Conservation (phyloP, 371 early-diverging fungal genomes). For the Mucor indicus region DNA sequence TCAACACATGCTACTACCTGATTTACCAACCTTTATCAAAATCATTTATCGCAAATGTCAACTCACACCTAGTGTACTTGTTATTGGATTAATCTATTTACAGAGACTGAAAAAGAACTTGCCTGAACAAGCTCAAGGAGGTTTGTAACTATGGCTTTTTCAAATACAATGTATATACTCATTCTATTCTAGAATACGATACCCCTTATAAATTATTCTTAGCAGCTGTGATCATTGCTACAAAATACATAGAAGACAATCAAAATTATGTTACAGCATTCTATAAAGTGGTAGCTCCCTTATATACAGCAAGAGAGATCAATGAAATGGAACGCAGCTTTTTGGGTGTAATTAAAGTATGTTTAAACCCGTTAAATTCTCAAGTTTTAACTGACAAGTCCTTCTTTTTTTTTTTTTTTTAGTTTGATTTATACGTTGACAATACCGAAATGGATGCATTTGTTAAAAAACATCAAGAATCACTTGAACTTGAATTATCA, state of each 20-base stretch:
- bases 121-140: constrained; percentile 61
- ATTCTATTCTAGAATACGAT: constrained; percentile 47
- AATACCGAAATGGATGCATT: constrained; percentile 22
- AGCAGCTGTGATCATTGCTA: constrained; percentile 68
- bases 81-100: constrained; percentile 69
- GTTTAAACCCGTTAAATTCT: no score
- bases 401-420: not conserved
- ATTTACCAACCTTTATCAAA: constrained; percentile 33
- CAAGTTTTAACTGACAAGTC: not conserved
- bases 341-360: constrained; percentile 27
- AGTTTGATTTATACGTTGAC: constrained; percentile 28
- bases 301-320: constrained; percentile 61
- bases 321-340: constrained; percentile 52
- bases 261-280: constrained; percentile 32
- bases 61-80: constrained; percentile 45
- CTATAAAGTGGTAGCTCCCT: constrained; percentile 28
- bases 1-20: constrained; percentile 34
- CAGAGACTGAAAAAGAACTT: constrained; percentile 60
- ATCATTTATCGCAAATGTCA: constrained; percentile 36
- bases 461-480: constrained; percentile 22
- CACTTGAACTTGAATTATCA: constrained; percentile 19
- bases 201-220: constrained; percentile 74
- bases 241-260: constrained; percentile 65
- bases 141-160: constrained; percentile 3
- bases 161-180: not conserved